phyloP scores from a whole-genome alignment of 1,139 yeast species.

The Lodderomyces metapsilosis region DNA sequence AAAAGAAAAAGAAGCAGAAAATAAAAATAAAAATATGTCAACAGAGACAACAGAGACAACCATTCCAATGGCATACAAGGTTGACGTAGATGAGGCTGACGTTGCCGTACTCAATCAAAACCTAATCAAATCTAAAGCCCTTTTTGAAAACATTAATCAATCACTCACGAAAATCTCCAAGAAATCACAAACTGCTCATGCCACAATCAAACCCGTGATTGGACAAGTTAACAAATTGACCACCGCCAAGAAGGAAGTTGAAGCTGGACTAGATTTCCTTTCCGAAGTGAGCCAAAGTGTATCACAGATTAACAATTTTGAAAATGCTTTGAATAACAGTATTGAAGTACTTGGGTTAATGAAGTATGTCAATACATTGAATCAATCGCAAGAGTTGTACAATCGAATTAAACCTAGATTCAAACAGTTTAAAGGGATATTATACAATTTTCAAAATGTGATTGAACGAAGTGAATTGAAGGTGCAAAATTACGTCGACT shows the following conservation, averaged over 20 bases:
- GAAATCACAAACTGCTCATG: conserved; percentile 62
- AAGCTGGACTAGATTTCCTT: conserved; percentile 58
- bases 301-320: conserved; percentile 53
- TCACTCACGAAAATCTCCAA: conserved; percentile 57
- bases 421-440: conserved; percentile 49
- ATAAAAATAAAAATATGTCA: too few relatives aligned
- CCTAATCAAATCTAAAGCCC: conserved; percentile 53
- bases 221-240: conserved; percentile 59
- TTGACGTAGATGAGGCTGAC: conserved; percentile 80
- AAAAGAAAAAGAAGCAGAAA: too few relatives aligned
- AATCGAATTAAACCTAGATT: conserved; percentile 38
- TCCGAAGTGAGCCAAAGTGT: conserved; percentile 68
- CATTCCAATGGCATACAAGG: conserved; percentile 19
- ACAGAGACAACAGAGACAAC: too few relatives aligned
- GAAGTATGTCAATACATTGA: conserved; percentile 39
- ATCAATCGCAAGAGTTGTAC: conserved; percentile 32
- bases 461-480: conserved; percentile 47
- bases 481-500: conserved; percentile 34
- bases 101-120: conserved; percentile 79
- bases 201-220: conserved; percentile 69
- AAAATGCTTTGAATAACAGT: conserved; percentile 38
- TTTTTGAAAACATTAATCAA: conserved; percentile 55
- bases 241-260: conserved; percentile 56
- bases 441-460: conserved; percentile 44
- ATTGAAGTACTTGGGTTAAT: conserved; percentile 39